phyloP scores from a whole-genome alignment of 192 early-diverging fungal genomes.

The Entrophospora sp. region DNA sequence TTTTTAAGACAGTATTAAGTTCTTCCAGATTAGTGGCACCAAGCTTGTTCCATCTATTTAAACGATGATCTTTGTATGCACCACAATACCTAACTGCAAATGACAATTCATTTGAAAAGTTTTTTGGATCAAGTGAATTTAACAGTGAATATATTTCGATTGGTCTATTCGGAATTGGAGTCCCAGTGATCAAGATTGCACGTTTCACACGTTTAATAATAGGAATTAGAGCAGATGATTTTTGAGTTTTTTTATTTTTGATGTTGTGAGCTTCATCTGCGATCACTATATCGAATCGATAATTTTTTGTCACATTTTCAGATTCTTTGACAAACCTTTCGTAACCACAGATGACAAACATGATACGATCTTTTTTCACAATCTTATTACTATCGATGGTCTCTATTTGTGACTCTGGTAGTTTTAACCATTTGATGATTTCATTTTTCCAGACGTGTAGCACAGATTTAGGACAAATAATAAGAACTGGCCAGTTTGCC shows the following conservation, averaged over 20 bases:
- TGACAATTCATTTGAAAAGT: neutral
- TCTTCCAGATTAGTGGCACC: constrained; percentile 33
- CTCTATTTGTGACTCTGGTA: no score
- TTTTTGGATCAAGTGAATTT: neutral
- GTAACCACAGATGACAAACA: no score
- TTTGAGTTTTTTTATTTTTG: constrained; percentile 31
- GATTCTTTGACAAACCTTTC: constrained; percentile 34
- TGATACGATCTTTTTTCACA: neutral
- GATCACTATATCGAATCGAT: constrained; percentile 26
- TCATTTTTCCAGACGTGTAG: constrained; percentile 32
- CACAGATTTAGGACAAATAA: constrained; percentile 38
- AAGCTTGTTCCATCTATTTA: neutral
- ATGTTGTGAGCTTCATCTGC: constrained; percentile 38
- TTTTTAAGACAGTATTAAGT: constrained; percentile 31
- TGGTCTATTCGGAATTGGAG: neutral
- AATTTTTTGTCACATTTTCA: constrained; percentile 30
- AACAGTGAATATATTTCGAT: neutral
- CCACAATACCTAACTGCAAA: neutral
- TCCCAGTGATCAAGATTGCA: neutral
- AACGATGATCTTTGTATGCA: neutral
- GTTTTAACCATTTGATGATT: constrained; percentile 42
- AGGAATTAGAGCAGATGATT: constrained; percentile 31
- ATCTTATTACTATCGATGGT: neutral
- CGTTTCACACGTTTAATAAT: constrained; percentile 19
- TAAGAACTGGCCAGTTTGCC: constrained; percentile 34